These are phyloP conservation scores for Colletotrichum theobromicola DNA, from an alignment of 2,329 filamentous ascomycete species.

Conservation along the genomic window DNA sequence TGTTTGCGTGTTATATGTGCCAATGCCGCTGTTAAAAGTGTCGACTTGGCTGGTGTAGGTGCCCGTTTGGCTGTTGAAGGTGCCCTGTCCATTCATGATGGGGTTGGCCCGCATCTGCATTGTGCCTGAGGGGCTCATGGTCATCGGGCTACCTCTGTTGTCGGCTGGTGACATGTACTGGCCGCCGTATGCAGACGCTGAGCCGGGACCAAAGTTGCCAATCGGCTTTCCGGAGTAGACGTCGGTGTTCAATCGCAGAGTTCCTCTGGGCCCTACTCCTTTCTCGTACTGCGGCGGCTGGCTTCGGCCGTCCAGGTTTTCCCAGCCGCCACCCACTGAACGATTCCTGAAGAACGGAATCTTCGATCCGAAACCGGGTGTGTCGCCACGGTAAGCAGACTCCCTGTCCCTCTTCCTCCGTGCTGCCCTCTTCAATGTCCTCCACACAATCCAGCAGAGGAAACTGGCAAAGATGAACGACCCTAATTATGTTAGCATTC, in stretches of 20 bases:
- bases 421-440: conserved; percentile 42
- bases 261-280: conserved; percentile 20
- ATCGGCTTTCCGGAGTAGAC: conserved; percentile 22
- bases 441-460: conserved; percentile 50
- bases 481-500: conserved; percentile 31
- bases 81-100: neutral
- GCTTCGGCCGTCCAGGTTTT: conserved; percentile 29
- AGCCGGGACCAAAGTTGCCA: neutral
- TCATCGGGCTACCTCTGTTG: conserved; percentile 10
- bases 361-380: conserved; percentile 30
- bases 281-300: conserved; percentile 29
- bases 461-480: conserved; percentile 50
- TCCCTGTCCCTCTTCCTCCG: conserved; percentile 32
- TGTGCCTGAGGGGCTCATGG: conserved; percentile 11
- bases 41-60: neutral
- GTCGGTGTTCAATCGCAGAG: conserved; percentile 26
- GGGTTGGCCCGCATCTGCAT: conserved; percentile 8
- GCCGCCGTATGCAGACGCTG: neutral
- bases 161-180: conserved; percentile 18
- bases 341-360: conserved; percentile 42
- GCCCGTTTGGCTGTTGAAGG: neutral
- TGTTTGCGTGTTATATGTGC: conserved; percentile 5
- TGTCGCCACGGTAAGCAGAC: conserved; percentile 24
- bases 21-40: conserved; percentile 1
- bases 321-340: conserved; percentile 35